Evolutionary conservation across 805 yeast species (phyloP), one percentile per base, ranked within the genome.

Genomic region (Lipomyces chichibuensis): DNA sequence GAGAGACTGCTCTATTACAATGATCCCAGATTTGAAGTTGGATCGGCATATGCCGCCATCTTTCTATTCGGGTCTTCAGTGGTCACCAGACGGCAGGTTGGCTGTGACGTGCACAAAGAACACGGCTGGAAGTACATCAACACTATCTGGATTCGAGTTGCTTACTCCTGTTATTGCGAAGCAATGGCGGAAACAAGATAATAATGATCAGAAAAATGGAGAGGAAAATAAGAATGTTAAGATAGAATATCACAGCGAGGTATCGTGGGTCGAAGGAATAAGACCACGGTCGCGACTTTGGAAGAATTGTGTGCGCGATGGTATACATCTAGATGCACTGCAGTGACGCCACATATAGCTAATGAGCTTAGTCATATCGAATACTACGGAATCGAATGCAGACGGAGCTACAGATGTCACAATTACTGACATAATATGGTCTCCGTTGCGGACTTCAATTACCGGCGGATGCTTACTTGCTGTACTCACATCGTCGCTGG

Each of bases 71-170:
- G 62, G 62, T 55, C 14, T 60, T 13, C 51, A 32, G 43, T 62
- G 64, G 63, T 67, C 71, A 20, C 60, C 64, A 6, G 71, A 67
- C 20, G 71, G 71, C 20, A 13, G 59, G 8, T 49, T 67, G n/a
- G 65, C 63, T 8, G 23, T 57, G 25, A 37, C 58, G 13, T 32
- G 60, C 20, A 20, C 54, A 14, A 60, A 46, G 29, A 17, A 60
- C n/a, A 23, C n/a, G 25, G 63, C 53, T 1, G 54, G 33, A 6
- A 54, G 55, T 14, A 17, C 46, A 5, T 8, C 14, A n/a, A 51
- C 20, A 11, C 39, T 17, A 9, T n/a, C 65, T 2, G 70, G 63
- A 8, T 49, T 67, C 14, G 52, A 57, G 29, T 35, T 57, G 6
- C 8, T 67, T 7, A 54, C 59, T 2, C 53, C 60, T 39, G 52